phyloP scores from a whole-genome alignment of 2,329 filamentous ascomycete genomes.

The Mariannaea elegans region DNA sequence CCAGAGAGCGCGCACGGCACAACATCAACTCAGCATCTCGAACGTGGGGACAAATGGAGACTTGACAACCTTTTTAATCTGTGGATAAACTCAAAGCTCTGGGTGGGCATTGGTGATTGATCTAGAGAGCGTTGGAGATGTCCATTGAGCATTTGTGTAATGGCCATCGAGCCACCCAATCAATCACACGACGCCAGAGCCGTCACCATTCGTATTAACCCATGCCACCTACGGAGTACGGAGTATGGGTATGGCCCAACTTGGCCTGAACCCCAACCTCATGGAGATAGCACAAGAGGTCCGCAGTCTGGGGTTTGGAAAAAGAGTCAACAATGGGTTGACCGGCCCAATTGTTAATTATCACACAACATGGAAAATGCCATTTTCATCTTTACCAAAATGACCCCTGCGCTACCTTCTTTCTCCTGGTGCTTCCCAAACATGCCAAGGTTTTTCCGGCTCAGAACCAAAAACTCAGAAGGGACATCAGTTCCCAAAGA shows the following conservation, averaged over 20 bases:
- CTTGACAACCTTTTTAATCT: too few relatives aligned
- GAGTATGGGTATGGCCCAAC: conserved; percentile 3
- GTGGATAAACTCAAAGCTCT: background rate
- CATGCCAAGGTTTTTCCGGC: conserved; percentile 1
- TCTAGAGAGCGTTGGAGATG: background rate
- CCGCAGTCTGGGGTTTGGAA: background rate
- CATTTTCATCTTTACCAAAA: background rate
- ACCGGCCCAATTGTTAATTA: too few relatives aligned
- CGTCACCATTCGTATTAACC: background rate
- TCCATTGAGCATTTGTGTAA: too few relatives aligned
- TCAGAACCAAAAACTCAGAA: background rate
- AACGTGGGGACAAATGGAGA: too few relatives aligned
- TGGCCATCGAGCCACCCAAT: conserved; percentile 7
- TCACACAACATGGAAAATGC: too few relatives aligned
- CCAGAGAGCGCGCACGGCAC: too few relatives aligned
- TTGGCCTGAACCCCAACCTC: background rate
- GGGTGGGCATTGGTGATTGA: background rate
- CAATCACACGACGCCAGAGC: conserved; percentile 11
- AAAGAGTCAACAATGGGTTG: background rate
- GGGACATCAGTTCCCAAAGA: background rate
- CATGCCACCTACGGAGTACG: conserved; percentile 4
- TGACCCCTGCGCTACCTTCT: background rate
- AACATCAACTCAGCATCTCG: background rate
- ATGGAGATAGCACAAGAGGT: background rate
- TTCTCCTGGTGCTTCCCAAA: background rate